Evolutionary conservation across 495 filamentous ascomycete genomes (phyloP).

Genomic region (Rusavskia elegans): DNA sequence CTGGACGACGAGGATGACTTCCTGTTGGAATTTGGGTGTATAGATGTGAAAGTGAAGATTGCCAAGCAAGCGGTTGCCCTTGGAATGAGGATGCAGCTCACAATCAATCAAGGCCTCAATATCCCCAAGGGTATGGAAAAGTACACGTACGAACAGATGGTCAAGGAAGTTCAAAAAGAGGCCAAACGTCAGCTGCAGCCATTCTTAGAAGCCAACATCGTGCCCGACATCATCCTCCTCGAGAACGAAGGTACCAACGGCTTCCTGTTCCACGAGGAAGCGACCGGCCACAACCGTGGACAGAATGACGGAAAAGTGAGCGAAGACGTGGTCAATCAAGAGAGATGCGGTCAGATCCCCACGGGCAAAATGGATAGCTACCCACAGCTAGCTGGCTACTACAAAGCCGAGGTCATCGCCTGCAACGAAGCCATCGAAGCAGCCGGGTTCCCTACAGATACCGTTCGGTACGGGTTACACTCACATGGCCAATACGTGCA

Average conservation of each 20-base stretch:
- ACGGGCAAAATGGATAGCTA: too few species aligned
- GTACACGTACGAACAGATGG: conserved; percentile 7
- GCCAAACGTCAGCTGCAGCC: conserved; percentile 10
- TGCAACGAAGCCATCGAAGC: too few species aligned
- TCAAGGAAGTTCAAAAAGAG: conserved; percentile 4
- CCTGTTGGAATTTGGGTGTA: conserved; percentile 7
- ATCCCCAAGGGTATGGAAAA: conserved; percentile 7
- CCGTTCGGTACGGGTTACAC: too few species aligned
- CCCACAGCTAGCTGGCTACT: too few species aligned
- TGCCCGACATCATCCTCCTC: conserved; percentile 11
- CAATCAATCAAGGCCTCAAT: too few species aligned
- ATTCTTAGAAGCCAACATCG: conserved; percentile 5
- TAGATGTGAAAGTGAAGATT: conserved; percentile 9
- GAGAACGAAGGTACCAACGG: conserved; percentile 11
- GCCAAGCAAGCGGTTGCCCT: conserved; percentile 6
- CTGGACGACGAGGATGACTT: conserved; percentile 6
- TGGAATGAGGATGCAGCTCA: conserved; percentile 10
- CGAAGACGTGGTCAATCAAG: too few species aligned
- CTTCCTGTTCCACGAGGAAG: conserved; percentile 9
- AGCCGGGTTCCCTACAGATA: too few species aligned
- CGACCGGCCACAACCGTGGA: conserved; percentile 9
- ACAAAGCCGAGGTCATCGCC: too few species aligned
- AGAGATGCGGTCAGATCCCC: too few species aligned
- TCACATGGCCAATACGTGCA: too few species aligned
- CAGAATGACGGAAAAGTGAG: too few species aligned